Evolutionary conservation across 2,329 filamentous ascomycete species (phyloP), one percentile per base, ranked within the genome.

Genomic region (Aureobasidium subglaciale): DNA sequence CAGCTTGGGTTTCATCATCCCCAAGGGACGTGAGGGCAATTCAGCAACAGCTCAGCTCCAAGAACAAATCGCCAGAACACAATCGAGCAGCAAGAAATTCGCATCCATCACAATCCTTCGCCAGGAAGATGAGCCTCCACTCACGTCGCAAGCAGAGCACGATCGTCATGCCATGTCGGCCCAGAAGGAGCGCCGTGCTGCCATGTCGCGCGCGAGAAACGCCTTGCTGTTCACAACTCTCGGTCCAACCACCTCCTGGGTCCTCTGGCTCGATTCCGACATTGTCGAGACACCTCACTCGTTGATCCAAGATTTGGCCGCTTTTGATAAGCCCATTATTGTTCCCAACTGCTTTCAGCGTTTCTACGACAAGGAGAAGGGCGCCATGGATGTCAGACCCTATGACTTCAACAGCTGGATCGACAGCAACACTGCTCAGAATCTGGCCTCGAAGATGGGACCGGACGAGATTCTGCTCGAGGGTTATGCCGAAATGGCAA

Each of bases 371-470:
- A 81, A 80, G 43, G 86, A 96, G 60, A 85, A 81, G 50, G 85
- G 86, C 65, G 78, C 83, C 61, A 81, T 82, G 75, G 83, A 85
- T 40, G 83, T 92, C 66, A 83, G 93, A 4, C 84, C 91, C 0
- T 99, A 99, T 70, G 93, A 99, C 73, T 97, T 86, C 78, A 99
- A 99, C 75, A 95, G 88, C 69, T 99, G 93, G 93, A 84, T 92
- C 65, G 93, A 99, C 68, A 95, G 88, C 67, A 80, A 85, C 1
- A 85, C 80, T 2, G 92, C 93, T 1, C 80, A 86, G 66, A 79
- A 87, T 32, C 74, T 99, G 60, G 91, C 82, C 2, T 75, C 79
- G 10, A 83, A 83, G 64, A 91, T 99, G 90, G 88, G 84, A 0
- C 86, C 85, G 0, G 92, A 99, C 64, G 93, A 99, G 45, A 90